Evolutionary conservation across 345 rosid genomes (phyloP), one percentile per base, ranked within the genome.

Genomic region (Ceriops zippeliana): DNA sequence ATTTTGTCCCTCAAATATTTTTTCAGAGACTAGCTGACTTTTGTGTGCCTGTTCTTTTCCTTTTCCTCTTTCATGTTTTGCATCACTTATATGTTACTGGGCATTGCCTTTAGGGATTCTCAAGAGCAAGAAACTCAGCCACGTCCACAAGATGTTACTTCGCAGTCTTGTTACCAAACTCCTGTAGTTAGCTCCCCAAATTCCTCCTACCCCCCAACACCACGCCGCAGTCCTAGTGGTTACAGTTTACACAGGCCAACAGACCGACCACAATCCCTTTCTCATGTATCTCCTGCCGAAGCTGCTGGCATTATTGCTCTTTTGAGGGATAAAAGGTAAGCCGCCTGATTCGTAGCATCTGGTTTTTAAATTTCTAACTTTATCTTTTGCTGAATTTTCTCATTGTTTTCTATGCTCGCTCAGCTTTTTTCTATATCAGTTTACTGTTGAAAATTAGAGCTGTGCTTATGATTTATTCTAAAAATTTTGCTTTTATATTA

Each of bases 101-200:
- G 31, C 65, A 24, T 57, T 42, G 54, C 7, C 49, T 52, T 6
- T 77, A 93, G 98, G 98, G 81, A 85, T 37, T 83, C 92, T 37
- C 87, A 83, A 76, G 97, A 90, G 71, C 86, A 82, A 72, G 87
- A 83, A 82, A 79, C 78, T 59, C 92, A 82, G 77, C 84, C 86
- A 6, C 85, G 72, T 42, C 93, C 92, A 8, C 85, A 86, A 66
- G 92, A 87, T 24, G 58, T 16, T n/a, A 35, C 90, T 65, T 54
- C 91, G 27, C 89, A 83, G 57, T 91, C 96, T 10, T 89, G 96
- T 97, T 90, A 82, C 66, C 87, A 96, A 6, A 86, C 89, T 6
- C 83, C 98, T 42, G 82, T 80, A 3, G 79, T 67, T 64, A 80
- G 82, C 69, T 79, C 93, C 13, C 78, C 96, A 2, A 81, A 68